Conservation (phyloP, 441 rosid species). For the Sinapis alba region DNA sequence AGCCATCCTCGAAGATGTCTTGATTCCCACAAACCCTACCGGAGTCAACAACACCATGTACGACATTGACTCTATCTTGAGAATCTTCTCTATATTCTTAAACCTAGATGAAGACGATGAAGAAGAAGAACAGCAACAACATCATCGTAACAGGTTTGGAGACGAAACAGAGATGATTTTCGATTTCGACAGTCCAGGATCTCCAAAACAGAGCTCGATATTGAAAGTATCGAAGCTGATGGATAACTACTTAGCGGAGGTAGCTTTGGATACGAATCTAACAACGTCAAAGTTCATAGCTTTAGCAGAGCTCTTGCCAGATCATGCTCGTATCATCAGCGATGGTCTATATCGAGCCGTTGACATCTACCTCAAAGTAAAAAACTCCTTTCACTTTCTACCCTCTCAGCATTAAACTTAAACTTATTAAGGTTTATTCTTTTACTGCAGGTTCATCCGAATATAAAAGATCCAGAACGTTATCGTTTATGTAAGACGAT, state of each 20-base stretch:
- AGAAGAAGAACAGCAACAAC: slow-evolving; percentile 47
- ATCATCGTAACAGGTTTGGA: slow-evolving; percentile 57
- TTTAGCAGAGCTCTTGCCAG: slow-evolving; percentile 85
- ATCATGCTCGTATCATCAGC: slow-evolving; percentile 82
- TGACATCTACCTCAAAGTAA: slow-evolving; percentile 85
- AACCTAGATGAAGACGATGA: slow-evolving; percentile 63
- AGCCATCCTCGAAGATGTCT: slow-evolving; percentile 91
- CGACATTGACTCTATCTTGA: slow-evolving; percentile 78
- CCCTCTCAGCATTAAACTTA: too few species aligned
- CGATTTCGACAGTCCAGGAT: slow-evolving; percentile 89
- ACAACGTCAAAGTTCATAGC: slow-evolving; percentile 79
- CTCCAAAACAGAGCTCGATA: slow-evolving; percentile 92
- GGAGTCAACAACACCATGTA: slow-evolving; percentile 62
- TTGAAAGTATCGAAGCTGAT: slow-evolving; percentile 87
- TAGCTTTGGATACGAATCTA: slow-evolving; percentile 78
- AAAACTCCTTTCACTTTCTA: background rate
- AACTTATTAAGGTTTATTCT: background rate
- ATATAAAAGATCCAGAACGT: slow-evolving; percentile 84
- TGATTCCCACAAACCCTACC: slow-evolving; percentile 68
- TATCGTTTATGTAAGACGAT: slow-evolving; percentile 89
- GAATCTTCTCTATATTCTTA: slow-evolving; percentile 84
- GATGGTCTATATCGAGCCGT: slow-evolving; percentile 92
- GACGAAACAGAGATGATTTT: slow-evolving; percentile 84
- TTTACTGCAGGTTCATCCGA: slow-evolving; percentile 72
- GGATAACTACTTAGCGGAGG: slow-evolving; percentile 84